phyloP scores from a whole-genome alignment of 1,139 yeast species.

The Ogataea hybrid region DNA sequence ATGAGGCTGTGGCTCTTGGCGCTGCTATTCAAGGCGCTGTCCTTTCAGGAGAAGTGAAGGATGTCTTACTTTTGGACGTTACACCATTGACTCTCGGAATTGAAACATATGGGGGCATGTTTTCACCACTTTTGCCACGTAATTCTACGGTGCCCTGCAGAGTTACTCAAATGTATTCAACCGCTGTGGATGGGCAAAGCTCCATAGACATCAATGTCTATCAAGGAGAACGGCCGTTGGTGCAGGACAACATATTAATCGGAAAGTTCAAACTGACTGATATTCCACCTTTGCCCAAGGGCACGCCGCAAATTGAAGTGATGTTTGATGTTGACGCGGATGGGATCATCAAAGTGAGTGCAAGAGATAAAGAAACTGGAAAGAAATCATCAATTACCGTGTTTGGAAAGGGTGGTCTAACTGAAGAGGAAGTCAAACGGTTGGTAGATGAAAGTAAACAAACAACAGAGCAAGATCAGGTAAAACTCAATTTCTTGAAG shows the following conservation, averaged over 20 bases:
- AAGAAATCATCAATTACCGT: conserved; percentile 61
- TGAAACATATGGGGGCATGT: conserved; percentile 80
- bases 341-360: conserved; percentile 76
- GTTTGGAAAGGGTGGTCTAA: conserved; percentile 64
- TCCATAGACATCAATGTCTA: conserved; percentile 75
- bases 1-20: conserved; percentile 82
- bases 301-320: conserved; percentile 73
- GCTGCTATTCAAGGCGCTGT: conserved; percentile 86
- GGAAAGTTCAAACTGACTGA: conserved; percentile 69
- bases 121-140: conserved; percentile 72
- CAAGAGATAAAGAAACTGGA: conserved; percentile 62
- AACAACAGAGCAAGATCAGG: conserved; percentile 43
- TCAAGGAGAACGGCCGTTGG: conserved; percentile 78
- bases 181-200: conserved; percentile 85
- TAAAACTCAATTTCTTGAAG: conserved; percentile 35
- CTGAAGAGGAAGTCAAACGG: conserved; percentile 58
- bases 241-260: conserved; percentile 67
- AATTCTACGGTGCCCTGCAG: conserved; percentile 76
- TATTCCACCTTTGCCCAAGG: conserved; percentile 73
- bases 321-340: conserved; percentile 78
- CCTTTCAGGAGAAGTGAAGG: conserved; percentile 64
- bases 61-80: conserved; percentile 74
- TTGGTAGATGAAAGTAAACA: conserved; percentile 53
- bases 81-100: conserved; percentile 79
- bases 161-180: conserved; percentile 68